phyloP scores from a whole-genome alignment of 169 alveolate genomes.

The Plasmodium falciparum region DNA sequence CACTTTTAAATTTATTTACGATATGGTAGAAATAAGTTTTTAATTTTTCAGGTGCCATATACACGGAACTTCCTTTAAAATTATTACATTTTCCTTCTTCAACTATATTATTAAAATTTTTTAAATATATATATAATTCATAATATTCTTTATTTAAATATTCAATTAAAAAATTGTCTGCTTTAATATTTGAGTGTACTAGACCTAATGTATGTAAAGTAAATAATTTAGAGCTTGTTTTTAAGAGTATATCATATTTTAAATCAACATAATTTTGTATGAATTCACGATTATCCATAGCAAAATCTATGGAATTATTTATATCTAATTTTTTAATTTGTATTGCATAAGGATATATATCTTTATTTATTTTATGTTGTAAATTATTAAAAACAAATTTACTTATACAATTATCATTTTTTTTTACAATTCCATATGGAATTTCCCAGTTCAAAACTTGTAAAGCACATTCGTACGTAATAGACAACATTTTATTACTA shows the following conservation, averaged over 20 bases:
- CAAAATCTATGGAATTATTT: conserved; percentile 27
- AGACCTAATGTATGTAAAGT: conserved; percentile 50
- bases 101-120: conserved; percentile 17
- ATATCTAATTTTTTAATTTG: conserved; percentile 19
- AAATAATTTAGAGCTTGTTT: conserved; percentile 25
- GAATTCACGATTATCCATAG: conserved; percentile 5
- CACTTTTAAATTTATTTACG: conserved; percentile 58
- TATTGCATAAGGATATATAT: conserved; percentile 29
- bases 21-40: conserved; percentile 20
- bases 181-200: conserved; percentile 39
- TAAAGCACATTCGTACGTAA: conserved; percentile 53
- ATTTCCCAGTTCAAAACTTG: conserved; percentile 43
- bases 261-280: conserved; percentile 6
- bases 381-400: conserved; percentile 20
- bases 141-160: conserved; percentile 2
- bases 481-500: conserved; percentile 27
- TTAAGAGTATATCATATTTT: conserved; percentile 54
- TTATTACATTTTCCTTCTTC: conserved; percentile 58
- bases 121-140: conserved; percentile 2
- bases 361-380: conserved; percentile 13
- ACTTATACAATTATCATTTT: conserved; percentile 25
- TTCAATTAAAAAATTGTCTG: conserved; percentile 35
- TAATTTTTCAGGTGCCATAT: conserved; percentile 56
- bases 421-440: conserved; percentile 50
- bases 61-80: conserved; percentile 40